Percentiles rank a stretch among this genome's conserved stretches.
Conservation (phyloP, 2,329 filamentous ascomycete genomes). For the Aspergillus sp. region DNA sequence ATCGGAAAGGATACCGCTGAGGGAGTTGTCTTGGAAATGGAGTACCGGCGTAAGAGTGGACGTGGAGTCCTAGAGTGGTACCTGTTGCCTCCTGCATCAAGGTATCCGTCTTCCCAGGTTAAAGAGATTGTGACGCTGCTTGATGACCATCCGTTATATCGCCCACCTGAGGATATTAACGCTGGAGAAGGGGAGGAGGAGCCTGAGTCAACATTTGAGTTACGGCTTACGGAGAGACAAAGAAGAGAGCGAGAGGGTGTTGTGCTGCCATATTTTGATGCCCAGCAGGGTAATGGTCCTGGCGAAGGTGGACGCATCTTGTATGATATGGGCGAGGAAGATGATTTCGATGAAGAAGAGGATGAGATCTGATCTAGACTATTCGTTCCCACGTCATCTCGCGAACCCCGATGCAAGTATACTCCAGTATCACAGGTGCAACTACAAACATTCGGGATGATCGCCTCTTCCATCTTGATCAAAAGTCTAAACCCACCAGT, state of each 20-base stretch:
- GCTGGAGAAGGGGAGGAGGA: slow-evolving; percentile 51
- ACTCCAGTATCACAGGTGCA: background rate
- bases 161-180: slow-evolving; percentile 44
- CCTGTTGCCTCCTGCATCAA: slow-evolving; percentile 52
- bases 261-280: slow-evolving; percentile 93
- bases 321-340: slow-evolving; percentile 95
- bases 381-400: background rate
- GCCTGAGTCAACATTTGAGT: slow-evolving; percentile 75
- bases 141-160: slow-evolving; percentile 74
- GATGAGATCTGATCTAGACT: slow-evolving; percentile 70
- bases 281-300: slow-evolving; percentile 69
- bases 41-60: slow-evolving; percentile 80
- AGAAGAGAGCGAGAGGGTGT: slow-evolving; percentile 81
- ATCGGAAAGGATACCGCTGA: slow-evolving; percentile 43
- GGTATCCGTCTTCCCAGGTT: slow-evolving; percentile 46
- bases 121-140: slow-evolving; percentile 62
- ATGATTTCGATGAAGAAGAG: slow-evolving; percentile 95
- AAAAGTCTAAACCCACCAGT: background rate
- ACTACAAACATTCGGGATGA: background rate
- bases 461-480: background rate
- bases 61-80: slow-evolving; percentile 72
- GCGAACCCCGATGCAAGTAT: background rate
- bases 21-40: slow-evolving; percentile 76
- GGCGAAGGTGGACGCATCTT: slow-evolving; percentile 90
- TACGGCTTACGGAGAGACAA: slow-evolving; percentile 89